Conservation (phyloP, 257 asterid genomes). For the Fraxinus americana region DNA sequence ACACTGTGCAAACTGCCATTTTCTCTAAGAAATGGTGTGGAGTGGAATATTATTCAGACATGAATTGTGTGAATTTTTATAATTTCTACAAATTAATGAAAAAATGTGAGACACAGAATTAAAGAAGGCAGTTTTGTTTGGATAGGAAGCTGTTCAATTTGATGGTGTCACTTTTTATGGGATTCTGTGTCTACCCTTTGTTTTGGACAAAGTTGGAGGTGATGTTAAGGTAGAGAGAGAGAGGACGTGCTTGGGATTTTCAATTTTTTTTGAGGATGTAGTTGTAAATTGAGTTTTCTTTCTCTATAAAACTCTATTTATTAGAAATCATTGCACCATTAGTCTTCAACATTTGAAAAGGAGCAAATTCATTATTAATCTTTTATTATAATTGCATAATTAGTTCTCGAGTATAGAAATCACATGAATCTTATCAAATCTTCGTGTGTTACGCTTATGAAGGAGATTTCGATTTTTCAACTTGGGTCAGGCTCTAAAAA, state of each 20-base stretch:
- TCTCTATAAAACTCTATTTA: neutral
- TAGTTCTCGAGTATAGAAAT: too few species aligned
- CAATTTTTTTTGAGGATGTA: neutral
- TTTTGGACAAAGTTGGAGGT: conserved; percentile 19
- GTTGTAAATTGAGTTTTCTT: neutral
- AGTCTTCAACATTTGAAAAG: neutral
- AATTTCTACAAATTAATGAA: neutral
- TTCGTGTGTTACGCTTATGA: neutral
- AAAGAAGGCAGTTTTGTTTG: neutral
- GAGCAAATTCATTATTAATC: neutral
- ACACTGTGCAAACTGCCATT: conserved; percentile 81
- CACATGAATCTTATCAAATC: neutral
- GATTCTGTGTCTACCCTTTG: conserved; percentile 31
- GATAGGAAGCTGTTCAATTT: neutral
- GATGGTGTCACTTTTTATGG: conserved; percentile 9
- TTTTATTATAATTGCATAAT: too few species aligned
- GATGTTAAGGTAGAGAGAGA: conserved; percentile 27
- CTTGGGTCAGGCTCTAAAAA: neutral
- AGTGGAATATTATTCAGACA: neutral
- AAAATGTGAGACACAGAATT: neutral
- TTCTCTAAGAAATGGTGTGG: neutral
- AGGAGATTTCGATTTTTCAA: neutral
- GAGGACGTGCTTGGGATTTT: conserved; percentile 20
- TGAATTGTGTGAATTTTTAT: neutral
- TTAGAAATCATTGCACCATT: neutral